phyloP scores from a whole-genome alignment of 345 rosid species.

The Cardamine resedifolia region DNA sequence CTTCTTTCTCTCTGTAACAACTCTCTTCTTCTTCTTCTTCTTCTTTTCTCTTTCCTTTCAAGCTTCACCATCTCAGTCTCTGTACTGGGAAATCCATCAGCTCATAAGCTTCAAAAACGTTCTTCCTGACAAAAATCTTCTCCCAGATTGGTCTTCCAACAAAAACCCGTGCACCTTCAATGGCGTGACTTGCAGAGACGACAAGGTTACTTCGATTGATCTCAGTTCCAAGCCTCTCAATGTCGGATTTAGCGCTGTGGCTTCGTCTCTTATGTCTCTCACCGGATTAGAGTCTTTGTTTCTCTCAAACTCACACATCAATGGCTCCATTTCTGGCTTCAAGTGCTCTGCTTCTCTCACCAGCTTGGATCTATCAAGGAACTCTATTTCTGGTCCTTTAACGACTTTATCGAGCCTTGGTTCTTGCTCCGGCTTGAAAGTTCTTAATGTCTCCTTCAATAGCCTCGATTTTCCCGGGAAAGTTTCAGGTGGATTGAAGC shows the following conservation, averaged over 20 bases:
- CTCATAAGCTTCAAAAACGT: constrained; percentile 65
- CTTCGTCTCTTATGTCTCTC: constrained; percentile 55
- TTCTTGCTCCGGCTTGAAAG: constrained; percentile 57
- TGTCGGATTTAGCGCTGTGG: constrained; percentile 59
- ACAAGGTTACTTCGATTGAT: constrained; percentile 60
- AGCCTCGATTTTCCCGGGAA: constrained; percentile 45
- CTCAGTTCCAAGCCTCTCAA: constrained; percentile 45
- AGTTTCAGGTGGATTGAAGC: constrained; percentile 49
- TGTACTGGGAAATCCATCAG: constrained; percentile 50
- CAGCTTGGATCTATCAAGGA: constrained; percentile 73
- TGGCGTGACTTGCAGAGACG: constrained; percentile 64
- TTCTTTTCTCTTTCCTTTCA: constrained; percentile 33
- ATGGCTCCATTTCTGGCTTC: constrained; percentile 64
- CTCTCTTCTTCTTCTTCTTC: constrained; percentile 17
- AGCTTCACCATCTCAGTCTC: constrained; percentile 34
- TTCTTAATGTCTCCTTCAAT: constrained; percentile 64
- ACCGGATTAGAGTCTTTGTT: constrained; percentile 54
- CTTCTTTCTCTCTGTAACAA: constrained; percentile 34
- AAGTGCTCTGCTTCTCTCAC: constrained; percentile 63
- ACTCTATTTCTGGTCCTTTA: constrained; percentile 60
- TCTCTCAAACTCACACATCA: constrained; percentile 48
- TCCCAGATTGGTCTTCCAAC: constrained; percentile 58
- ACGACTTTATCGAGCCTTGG: constrained; percentile 48
- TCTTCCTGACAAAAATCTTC: constrained; percentile 47
- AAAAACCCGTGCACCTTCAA: constrained; percentile 65